A percentile compares a stretch with the other conserved stretches of the same genome.
Conservation (phyloP, 2,329 filamentous ascomycete species). For the Pyrenophora tritici-repentis region DNA sequence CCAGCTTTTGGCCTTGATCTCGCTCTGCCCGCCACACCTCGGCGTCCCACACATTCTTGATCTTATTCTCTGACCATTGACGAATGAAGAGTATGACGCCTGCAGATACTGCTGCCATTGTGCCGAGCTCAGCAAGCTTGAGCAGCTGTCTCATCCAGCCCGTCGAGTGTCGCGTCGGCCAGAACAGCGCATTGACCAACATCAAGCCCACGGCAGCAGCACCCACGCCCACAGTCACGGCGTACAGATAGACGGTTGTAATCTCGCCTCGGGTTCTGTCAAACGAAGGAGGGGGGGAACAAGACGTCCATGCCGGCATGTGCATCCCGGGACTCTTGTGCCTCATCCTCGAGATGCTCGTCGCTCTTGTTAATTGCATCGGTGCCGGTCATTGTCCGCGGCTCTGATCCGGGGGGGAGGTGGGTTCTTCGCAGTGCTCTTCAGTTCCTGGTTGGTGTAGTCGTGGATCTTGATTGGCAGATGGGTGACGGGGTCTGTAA, state of each 20-base stretch:
- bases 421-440: constrained; percentile 54
- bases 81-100: constrained; percentile 55
- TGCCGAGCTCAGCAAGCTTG: constrained; percentile 33
- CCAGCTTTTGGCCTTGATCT: constrained; percentile 56
- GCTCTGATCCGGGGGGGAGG: constrained; percentile 48
- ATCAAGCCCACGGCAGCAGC: constrained; percentile 45
- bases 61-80: constrained; percentile 66
- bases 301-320: constrained; percentile 55
- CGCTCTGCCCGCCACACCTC: constrained; percentile 71
- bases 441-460: constrained; percentile 66
- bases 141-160: constrained; percentile 41
- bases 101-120: constrained; percentile 35
- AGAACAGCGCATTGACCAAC: constrained; percentile 41
- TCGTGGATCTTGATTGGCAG: constrained; percentile 71
- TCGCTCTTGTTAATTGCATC: constrained; percentile 53
- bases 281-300: constrained; percentile 61
- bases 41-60: constrained; percentile 67
- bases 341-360: constrained; percentile 52
- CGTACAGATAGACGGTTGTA: constrained; percentile 51
- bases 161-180: constrained; percentile 36
- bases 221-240: constrained; percentile 49
- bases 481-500: constrained; percentile 75
- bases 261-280: constrained; percentile 53
- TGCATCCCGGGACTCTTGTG: constrained; percentile 48
- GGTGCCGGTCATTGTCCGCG: constrained; percentile 52